A percentile compares a stretch with the other conserved stretches of the same genome.
phyloP scores from a whole-genome alignment of 495 filamentous ascomycete genomes.

The Margaritispora aquatica region DNA sequence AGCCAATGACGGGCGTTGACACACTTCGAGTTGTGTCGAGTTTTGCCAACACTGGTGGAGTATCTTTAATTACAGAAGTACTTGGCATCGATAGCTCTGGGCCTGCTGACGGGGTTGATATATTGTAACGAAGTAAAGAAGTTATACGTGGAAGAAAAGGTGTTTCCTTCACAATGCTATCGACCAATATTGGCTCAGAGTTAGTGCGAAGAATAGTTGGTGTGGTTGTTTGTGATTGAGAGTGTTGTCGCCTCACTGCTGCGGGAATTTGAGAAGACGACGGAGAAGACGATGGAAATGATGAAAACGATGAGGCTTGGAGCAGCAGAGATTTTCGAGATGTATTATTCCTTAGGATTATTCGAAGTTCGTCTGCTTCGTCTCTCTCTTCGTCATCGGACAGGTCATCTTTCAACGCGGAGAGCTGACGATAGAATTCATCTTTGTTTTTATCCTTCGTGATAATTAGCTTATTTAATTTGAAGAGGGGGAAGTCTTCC shows the following conservation, averaged over 20 bases:
- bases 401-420: conserved; percentile 36
- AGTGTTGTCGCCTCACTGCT: not conserved
- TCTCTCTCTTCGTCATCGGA: conserved; percentile 31
- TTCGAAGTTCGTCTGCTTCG: conserved; percentile 15
- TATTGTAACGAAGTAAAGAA: conserved; percentile 14
- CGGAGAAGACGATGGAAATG: conserved; percentile 6
- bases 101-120: conserved; percentile 1
- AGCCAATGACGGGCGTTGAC: conserved; percentile 20
- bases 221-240: not conserved
- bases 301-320: not conserved
- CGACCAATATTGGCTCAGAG: conserved; percentile 14
- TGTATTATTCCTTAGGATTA: conserved; percentile 2
- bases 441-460: conserved; percentile 8
- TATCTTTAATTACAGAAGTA: conserved; percentile 4
- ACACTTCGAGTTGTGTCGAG: conserved; percentile 9
- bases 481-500: not conserved
- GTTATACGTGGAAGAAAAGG: conserved; percentile 1
- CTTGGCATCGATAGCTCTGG: not conserved
- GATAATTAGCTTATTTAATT: not conserved
- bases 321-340: not conserved
- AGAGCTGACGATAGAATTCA: conserved; percentile 40
- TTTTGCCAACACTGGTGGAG: not conserved
- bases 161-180: conserved; percentile 10
- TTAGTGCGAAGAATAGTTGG: conserved; percentile 13
- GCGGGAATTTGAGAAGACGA: not conserved